Conservation (phyloP, 768 basidiomycete genomes). For the Lactarius deliciosus region DNA sequence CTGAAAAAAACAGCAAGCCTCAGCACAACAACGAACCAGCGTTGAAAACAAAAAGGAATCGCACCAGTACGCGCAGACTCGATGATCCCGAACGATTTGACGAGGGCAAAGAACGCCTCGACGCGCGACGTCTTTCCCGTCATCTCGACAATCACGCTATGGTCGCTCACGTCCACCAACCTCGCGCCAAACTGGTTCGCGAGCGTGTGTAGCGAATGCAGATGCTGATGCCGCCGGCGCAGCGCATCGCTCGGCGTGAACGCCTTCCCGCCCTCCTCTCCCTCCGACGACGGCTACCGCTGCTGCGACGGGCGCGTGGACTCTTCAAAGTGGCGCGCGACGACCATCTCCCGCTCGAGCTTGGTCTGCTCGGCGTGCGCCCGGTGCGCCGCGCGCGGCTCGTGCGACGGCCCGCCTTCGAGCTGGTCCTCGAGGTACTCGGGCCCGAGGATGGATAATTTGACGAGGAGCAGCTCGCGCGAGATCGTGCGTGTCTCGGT, state of each 20-base stretch:
- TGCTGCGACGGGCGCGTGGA: conserved; percentile 39
- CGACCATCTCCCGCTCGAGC: conserved; percentile 63
- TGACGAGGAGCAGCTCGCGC: conserved; percentile 92
- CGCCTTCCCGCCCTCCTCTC: conserved; percentile 32
- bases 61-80: conserved; percentile 93
- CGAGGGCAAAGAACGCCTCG: conserved; percentile 85
- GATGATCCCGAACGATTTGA: conserved; percentile 93
- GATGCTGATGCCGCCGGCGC: conserved; percentile 83
- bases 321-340: conserved; percentile 80
- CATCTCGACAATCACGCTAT: conserved; percentile 93
- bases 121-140: conserved; percentile 90
- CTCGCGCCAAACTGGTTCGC: conserved; percentile 87
- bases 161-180: conserved; percentile 92
- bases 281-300: not conserved
- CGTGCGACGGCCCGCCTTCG: conserved; percentile 79
- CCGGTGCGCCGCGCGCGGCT: conserved; percentile 48
- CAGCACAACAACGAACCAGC: not conserved
- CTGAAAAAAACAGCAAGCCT: conserved; percentile 42
- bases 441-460: conserved; percentile 95
- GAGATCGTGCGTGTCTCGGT: conserved; percentile 89
- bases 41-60: conserved; percentile 31
- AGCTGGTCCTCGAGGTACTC: conserved; percentile 96
- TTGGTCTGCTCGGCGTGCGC: conserved; percentile 44
- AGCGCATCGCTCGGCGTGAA: conserved; percentile 74
- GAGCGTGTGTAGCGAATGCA: conserved; percentile 84